Percentiles rank a stretch among this genome's conserved stretches.
Conservation (phyloP, 192 early-diverging fungal genomes). For the Backusella australiensis region DNA sequence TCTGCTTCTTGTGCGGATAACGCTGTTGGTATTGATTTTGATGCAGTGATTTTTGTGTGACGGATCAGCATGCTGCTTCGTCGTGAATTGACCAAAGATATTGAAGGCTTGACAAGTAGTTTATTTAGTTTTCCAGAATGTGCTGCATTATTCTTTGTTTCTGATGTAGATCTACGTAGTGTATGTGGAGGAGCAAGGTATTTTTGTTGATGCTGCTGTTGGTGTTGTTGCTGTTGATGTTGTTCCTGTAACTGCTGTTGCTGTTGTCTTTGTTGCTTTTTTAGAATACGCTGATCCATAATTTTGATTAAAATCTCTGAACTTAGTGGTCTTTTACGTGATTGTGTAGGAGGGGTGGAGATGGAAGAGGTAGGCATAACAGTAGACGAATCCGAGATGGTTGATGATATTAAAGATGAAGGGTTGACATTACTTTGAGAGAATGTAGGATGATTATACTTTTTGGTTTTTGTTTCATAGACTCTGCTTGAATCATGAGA, state of each 20-base stretch:
- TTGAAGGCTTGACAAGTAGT: neutral
- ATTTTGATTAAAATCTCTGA: constrained; percentile 6
- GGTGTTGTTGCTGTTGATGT: neutral
- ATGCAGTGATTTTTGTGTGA: neutral
- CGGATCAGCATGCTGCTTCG: neutral
- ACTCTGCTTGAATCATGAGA: neutral
- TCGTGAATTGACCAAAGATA: neutral
- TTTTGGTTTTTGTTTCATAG: neutral
- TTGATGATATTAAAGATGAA: neutral
- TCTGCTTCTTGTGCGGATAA: neutral
- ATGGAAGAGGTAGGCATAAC: neutral
- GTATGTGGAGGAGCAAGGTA: neutral
- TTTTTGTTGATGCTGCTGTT: neutral
- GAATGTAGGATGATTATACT: neutral
- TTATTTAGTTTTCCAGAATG: neutral
- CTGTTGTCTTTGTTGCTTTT: neutral
- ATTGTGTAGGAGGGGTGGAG: neutral
- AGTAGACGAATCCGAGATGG: neutral
- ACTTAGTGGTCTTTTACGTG: constrained; percentile 17
- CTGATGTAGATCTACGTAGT: neutral
- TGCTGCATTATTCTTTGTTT: neutral
- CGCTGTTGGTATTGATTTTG: neutral
- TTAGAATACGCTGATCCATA: constrained; percentile 11
- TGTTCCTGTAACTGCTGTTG: neutral
- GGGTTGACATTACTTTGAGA: neutral